Base-by-base conservation (phyloP, 2,329 filamentous ascomycete species). In the Penicillium sp. region DNA sequence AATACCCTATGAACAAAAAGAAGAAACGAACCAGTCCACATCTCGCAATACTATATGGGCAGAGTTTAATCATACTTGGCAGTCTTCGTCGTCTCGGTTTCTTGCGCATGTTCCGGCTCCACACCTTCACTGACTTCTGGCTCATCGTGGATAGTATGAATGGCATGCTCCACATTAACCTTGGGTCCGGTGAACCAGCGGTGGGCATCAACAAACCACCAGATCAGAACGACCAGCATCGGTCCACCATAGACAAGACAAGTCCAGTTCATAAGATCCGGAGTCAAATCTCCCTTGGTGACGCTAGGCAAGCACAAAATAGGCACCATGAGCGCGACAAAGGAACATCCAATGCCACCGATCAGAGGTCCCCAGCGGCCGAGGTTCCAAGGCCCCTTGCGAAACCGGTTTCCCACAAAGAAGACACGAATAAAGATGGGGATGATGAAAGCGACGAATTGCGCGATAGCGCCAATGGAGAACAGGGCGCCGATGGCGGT, bases 151-250 rank as follows among this genome's bases (percentile, higher is more conserved):
- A 67, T 53, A 19, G 61, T 54, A 55, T 73, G 69, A 47, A 75
- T 69, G 11, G 68, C 68, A 72, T 86, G 83, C 63, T 85, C 81
- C 26, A 89, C 76, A 65, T 89, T 89, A 59, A 90, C 83, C 75
- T 85, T 88, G 0, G 88, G 87, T 0, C 88, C 88, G 66, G 84
- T 87, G 73, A 90, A 90, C 87, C 87, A 90, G 66, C 84, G 87
- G 49, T 79, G 79, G 10, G 87, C 87, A 62, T 83, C 81, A 4
- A 89, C 73, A 42, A 84, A 74, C 79, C 86, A 90, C 85, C 86
- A 90, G 14, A 87, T 71, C 3, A 80, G 74, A 4, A 85, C 78
- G 3, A 80, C 68, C 4, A 85, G 57, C 86, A 89, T 89, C 0
- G 85, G 83, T 3, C 77, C 86, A 5, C 86, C 87, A 72, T 87